Evolutionary conservation across 2,329 filamentous ascomycete genomes (phyloP).

Genomic region (Xylaria digitata): DNA sequence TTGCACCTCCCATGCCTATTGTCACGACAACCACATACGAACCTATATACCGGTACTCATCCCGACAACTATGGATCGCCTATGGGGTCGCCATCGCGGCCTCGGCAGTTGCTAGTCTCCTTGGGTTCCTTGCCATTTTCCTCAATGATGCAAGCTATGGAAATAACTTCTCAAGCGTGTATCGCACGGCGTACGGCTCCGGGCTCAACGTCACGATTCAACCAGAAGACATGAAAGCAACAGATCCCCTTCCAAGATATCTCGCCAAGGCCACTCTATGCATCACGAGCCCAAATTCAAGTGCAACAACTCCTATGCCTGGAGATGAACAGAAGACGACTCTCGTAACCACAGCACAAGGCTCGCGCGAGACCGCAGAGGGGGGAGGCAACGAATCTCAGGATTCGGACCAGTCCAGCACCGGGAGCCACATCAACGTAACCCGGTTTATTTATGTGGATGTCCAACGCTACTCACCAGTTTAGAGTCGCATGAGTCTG

Average conservation of each 20-base stretch:
- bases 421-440: too few species aligned
- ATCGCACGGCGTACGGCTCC: background rate
- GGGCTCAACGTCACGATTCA: background rate
- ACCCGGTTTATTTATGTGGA: too few species aligned
- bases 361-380: too few species aligned
- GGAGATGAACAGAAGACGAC: too few species aligned
- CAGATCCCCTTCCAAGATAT: constrained; percentile 14
- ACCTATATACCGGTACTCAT: background rate
- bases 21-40: background rate
- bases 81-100: background rate
- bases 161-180: constrained; percentile 11
- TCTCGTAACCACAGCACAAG: too few species aligned
- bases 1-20: background rate
- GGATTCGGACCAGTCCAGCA: too few species aligned
- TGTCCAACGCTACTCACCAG: too few species aligned
- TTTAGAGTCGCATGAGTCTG: too few species aligned
- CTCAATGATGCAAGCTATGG: background rate
- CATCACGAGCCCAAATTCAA: background rate
- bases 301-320: background rate
- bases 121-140: background rate
- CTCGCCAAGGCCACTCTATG: background rate
- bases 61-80: constrained; percentile 2
- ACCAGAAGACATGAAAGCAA: constrained; percentile 10
- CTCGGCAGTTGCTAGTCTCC: background rate
- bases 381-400: too few species aligned